Base-by-base conservation (phyloP, 129 eudicot species). In the Arctium lappa region DNA sequence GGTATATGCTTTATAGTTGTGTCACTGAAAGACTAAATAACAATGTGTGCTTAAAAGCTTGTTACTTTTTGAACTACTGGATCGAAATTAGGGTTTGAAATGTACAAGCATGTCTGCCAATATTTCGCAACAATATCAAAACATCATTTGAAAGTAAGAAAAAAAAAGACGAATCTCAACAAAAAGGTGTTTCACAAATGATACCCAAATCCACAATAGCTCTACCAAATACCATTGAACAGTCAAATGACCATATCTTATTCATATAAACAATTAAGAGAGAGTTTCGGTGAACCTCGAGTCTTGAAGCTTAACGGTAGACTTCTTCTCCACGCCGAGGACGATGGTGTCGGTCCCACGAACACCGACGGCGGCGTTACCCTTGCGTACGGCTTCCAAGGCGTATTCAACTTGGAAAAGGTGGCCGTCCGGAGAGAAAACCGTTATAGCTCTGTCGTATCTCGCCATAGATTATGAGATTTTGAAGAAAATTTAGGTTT, bases 361-460 rank as follows among this genome's bases (percentile, higher is more conserved):
- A 13, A 93, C 97, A 50, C 97, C 97, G 73, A 93, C 95, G 89
- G 93, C 95, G 83, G 97, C 97, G 92, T 93, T 93, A 6, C 97
- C 95, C 72, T 93, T 93, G 4, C 97, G 95, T 13, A 93, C 95
- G 82, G 97, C 97, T 86, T 93, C 97, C 70, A 93, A 87, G 9
- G 97, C 97, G 86, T 91, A 93, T 73, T 93, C 97, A 13, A 93
- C 97, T 73, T 91, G 97, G 66, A 93, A 93, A 3, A 93, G 93
- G 62, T 93, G 97, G 29, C 95, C 97, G 85, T 91, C 97, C 15
- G 97, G 97, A 5, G 97, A 93, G 87, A 93, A 93, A 0, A 93
- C 97, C 15, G 97, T 91, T 16, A 93, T 93, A 30, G 97, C 95
- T 89, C 95, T 87, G 76, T 93, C 97, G 87, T 92, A 92, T 81